Evolutionary conservation across 2,329 filamentous ascomycete species (phyloP).

Genomic region (Corynespora cassiicola): DNA sequence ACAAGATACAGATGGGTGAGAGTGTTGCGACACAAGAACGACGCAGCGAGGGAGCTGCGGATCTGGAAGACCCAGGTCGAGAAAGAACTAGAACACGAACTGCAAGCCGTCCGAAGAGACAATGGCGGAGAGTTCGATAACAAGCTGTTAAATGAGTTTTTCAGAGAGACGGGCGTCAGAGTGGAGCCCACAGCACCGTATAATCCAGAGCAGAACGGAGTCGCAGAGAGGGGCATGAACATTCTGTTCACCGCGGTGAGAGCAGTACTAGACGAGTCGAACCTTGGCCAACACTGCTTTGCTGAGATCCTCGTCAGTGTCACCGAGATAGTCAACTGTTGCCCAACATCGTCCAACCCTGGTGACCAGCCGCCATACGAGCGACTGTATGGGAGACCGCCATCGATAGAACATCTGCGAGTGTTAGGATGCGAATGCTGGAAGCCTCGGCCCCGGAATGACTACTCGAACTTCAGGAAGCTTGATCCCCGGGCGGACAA

Average conservation of each 20-base stretch:
- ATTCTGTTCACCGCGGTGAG: slow-evolving; percentile 3
- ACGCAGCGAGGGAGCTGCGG: too few relatives aligned
- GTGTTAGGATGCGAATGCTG: too few relatives aligned
- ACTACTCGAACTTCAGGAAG: slow-evolving; percentile 5
- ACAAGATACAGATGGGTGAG: slow-evolving; percentile 4
- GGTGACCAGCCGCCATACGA: slow-evolving; percentile 1
- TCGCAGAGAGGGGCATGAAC: slow-evolving; percentile 2
- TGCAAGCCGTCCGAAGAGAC: slow-evolving; percentile 1
- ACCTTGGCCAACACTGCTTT: slow-evolving; percentile 5
- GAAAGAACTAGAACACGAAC: too few relatives aligned
- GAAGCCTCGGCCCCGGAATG: background rate
- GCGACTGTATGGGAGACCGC: too few relatives aligned
- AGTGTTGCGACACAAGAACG: slow-evolving; percentile 3
- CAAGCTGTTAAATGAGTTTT: slow-evolving; percentile 3
- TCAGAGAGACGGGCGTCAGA: slow-evolving; percentile 3
- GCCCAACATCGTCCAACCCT: slow-evolving; percentile 3
- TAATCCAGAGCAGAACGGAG: slow-evolving; percentile 4
- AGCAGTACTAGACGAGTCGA: slow-evolving; percentile 6
- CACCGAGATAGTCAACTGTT: slow-evolving; percentile 4
- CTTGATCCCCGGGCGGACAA: slow-evolving; percentile 5
- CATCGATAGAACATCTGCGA: too few relatives aligned
- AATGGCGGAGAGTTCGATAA: slow-evolving; percentile 3
- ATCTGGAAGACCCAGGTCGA: too few relatives aligned
- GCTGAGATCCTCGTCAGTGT: slow-evolving; percentile 5
- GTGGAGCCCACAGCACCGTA: slow-evolving; percentile 2